Evolutionary conservation across 2,329 filamentous ascomycete species (phyloP), one percentile per base, ranked within the genome.

Genomic region (Stachybotrys elegans): DNA sequence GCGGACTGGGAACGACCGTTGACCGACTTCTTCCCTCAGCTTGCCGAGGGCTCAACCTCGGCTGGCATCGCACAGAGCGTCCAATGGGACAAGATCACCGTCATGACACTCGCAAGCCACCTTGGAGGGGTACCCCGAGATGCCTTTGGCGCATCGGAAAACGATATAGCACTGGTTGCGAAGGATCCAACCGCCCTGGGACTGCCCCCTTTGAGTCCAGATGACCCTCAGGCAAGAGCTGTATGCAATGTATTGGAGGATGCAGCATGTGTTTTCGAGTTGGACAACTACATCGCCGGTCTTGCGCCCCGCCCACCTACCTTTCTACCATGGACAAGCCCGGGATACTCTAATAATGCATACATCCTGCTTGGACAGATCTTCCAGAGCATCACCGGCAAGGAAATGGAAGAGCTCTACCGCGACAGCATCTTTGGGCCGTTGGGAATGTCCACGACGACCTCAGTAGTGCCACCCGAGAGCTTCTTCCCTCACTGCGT

Each of bases 21-120:
- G 12, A 50, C 48, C 14, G 36, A 50, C 5, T 43, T 50, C 45
- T 46, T 50, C 20, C 49, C 48, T 3, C 29, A 44, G 4, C 42
- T 51, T 14, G 43, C 20, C 11, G 34, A 42, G 21, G 19, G 9
- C 19, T 23, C 17, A 19, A 22, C 17, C 9, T 31, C 38, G 14
- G 21, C 14, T 2, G 29, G 43, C 20, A 31, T 22, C 4, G 22
- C 38, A 5, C 17, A 37, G 46, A 20, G 56, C 22, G 49, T 55
- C 9, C 54, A 57, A 9, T 65, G 62, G 61, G 52, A 62, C 16
- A 49, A 58, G 8, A 45, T 63, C 2, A 64, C 60, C 0, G 57
- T 62, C 0, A 52, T 73, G 2, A 67, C 73, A 5, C 67, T 70
- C 1, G 57, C 56, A 6, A 54, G 58, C 20, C 51, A 53, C n/a